A percentile compares a stretch with the other conserved stretches of the same genome.
These are phyloP conservation scores for Juncus inflexus DNA, from an alignment of 176 grass and related monocot species.

Conservation along the genomic window DNA sequence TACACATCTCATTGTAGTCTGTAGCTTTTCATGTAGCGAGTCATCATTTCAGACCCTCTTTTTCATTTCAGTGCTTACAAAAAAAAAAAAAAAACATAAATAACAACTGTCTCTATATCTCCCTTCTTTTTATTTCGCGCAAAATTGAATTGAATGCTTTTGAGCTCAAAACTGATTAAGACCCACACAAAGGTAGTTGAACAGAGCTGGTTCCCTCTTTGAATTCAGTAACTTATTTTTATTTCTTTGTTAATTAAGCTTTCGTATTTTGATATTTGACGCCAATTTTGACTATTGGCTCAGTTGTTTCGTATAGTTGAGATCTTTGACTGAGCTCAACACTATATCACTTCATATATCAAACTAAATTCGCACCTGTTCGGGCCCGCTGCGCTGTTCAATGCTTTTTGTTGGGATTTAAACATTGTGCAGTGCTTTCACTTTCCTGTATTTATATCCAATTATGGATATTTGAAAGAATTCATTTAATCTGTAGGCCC, in stretches of 20 bases:
- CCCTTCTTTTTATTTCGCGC: too few relatives aligned
- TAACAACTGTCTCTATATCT: too few relatives aligned
- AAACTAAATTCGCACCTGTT: not conserved
- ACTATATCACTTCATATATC: too few relatives aligned
- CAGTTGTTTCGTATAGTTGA: not conserved
- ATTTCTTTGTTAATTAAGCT: slow-evolving; percentile 1
- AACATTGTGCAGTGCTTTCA: not conserved
- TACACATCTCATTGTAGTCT: too few relatives aligned
- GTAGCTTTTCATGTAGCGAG: too few relatives aligned
- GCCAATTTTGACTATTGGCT: not conserved
- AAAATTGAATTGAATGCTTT: not conserved
- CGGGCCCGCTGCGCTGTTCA: not conserved
- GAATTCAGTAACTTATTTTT: not conserved
- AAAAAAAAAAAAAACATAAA: too few relatives aligned
- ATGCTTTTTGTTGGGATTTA: not conserved
- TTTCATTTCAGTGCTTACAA: too few relatives aligned
- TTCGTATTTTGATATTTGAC: not conserved
- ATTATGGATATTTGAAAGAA: slow-evolving; percentile 1
- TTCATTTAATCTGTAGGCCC: not conserved
- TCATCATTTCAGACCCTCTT: too few relatives aligned
- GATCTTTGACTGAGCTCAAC: not conserved
- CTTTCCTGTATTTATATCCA: not conserved
- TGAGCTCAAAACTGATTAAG: not conserved
- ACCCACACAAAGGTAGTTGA: too few relatives aligned
- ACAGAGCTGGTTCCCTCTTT: too few relatives aligned